These are phyloP conservation scores for Alectoria sarmentosa DNA, from an alignment of 495 filamentous ascomycete genomes.

Conservation along the genomic window DNA sequence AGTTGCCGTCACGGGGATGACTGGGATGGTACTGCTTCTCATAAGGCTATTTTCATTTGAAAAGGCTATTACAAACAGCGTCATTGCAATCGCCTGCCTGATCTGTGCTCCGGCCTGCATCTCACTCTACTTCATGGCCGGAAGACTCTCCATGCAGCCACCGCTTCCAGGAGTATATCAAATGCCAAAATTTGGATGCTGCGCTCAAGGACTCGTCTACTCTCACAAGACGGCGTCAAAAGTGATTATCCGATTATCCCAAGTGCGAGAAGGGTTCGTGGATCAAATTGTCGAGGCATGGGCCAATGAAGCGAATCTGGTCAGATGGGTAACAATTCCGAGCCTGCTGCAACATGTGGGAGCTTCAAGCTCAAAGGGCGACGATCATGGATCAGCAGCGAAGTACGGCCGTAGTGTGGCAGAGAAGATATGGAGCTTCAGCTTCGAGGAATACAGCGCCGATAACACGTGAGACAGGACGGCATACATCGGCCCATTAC, in stretches of 20 bases:
- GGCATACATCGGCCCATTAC: background rate
- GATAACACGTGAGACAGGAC: background rate
- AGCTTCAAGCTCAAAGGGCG: constrained; percentile 23
- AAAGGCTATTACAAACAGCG: constrained; percentile 27
- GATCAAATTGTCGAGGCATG: constrained; percentile 37
- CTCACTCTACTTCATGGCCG: constrained; percentile 33
- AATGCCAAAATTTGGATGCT: constrained; percentile 36
- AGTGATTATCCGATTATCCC: constrained; percentile 25
- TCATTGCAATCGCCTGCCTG: constrained; percentile 27
- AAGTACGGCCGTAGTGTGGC: constrained; percentile 20
- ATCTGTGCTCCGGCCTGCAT: constrained; percentile 33
- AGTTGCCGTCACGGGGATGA: constrained; percentile 24
- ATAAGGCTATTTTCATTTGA: constrained; percentile 20
- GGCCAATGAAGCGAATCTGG: constrained; percentile 26
- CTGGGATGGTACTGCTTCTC: constrained; percentile 25
- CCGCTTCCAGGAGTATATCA: constrained; percentile 29
- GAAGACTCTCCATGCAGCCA: constrained; percentile 35
- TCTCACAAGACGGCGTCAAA: constrained; percentile 27
- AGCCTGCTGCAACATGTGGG: constrained; percentile 37
- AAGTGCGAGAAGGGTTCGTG: constrained; percentile 18
- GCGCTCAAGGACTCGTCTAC: constrained; percentile 35
- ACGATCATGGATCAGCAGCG: constrained; percentile 18
- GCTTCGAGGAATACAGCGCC: constrained; percentile 19
- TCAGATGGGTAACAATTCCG: constrained; percentile 31
- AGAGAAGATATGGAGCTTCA: constrained; percentile 26